Evolutionary conservation across 495 filamentous ascomycete species (phyloP).

Genomic region (Trichodelitschia bisporula): DNA sequence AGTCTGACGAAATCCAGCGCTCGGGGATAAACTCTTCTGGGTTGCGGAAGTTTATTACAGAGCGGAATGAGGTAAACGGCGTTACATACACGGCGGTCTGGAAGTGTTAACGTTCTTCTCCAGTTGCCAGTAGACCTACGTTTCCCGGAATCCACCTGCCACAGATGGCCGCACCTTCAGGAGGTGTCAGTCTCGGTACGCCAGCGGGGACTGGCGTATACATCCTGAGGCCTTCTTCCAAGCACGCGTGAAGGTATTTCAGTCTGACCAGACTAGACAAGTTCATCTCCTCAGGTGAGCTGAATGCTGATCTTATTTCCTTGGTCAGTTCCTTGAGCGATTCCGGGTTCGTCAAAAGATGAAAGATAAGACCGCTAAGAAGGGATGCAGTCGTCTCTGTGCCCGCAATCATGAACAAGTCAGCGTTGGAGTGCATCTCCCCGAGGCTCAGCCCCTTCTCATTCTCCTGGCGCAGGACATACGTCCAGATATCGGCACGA

Average conservation of each 20-base stretch:
- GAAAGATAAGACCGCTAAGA: slow-evolving; percentile 5
- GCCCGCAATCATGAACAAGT: slow-evolving; percentile 1
- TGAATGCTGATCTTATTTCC: slow-evolving; percentile 5
- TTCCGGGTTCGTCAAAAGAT: slow-evolving; percentile 4
- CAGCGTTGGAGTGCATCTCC: slow-evolving; percentile 1
- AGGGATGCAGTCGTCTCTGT: slow-evolving; percentile 6
- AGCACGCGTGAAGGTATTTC: slow-evolving; percentile 5
- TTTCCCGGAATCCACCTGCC: slow-evolving; percentile 5
- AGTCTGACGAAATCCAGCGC: slow-evolving; percentile 5
- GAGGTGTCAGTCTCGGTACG: slow-evolving; percentile 1
- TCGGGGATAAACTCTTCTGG: slow-evolving; percentile 6
- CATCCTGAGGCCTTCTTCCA: slow-evolving; percentile 7
- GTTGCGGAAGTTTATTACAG: slow-evolving; percentile 4
- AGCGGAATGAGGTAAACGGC: slow-evolving; percentile 6
- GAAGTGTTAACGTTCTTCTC: slow-evolving; percentile 1
- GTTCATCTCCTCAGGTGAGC: slow-evolving; percentile 2
- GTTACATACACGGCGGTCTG: slow-evolving; percentile 3
- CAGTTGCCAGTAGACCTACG: slow-evolving; percentile 4
- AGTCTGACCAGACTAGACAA: background rate
- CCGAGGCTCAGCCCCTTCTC: background rate
- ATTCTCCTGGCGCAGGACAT: background rate
- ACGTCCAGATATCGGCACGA: background rate
- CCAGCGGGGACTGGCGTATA: slow-evolving; percentile 5
- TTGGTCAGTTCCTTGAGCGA: slow-evolving; percentile 1
- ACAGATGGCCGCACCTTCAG: slow-evolving; percentile 2